Percentiles rank a stretch among this genome's conserved stretches.
phyloP scores from a whole-genome alignment of 2,329 filamentous ascomycete species.

The Colletotrichum costaricense region DNA sequence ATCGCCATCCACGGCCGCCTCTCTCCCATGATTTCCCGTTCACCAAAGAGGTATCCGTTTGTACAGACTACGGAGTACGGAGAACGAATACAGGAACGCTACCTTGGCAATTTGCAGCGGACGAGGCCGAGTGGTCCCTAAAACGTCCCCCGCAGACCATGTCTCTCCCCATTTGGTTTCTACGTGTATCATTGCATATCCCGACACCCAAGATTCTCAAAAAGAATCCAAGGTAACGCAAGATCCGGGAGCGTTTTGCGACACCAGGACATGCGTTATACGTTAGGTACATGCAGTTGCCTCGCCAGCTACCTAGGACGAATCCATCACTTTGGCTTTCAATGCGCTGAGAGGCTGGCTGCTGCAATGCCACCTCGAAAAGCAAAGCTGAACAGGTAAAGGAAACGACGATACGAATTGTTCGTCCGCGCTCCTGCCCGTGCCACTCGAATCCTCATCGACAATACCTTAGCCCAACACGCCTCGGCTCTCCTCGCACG shows the following conservation, averaged over 20 bases:
- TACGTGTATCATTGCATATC: not conserved
- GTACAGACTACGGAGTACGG: not conserved
- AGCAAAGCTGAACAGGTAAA: constrained; percentile 12
- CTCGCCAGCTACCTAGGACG: not conserved
- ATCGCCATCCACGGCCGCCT: not conserved
- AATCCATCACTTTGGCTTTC: not conserved
- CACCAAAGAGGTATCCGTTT: not conserved
- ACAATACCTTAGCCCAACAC: not conserved
- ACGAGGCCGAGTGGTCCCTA: not conserved
- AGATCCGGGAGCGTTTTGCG: not conserved
- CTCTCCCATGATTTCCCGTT: not conserved
- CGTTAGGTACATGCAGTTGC: not conserved
- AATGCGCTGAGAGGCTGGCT: not conserved
- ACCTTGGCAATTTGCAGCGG: not conserved
- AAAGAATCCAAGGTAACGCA: not conserved
- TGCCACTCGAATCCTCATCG: constrained; percentile 1
- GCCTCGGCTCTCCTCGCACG: constrained; percentile 7
- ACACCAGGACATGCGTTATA: not conserved
- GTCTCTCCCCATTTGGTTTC: not conserved
- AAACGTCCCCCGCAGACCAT: not conserved
- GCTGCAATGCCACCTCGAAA: not conserved
- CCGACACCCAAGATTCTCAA: too few relatives aligned
- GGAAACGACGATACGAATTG: constrained; percentile 3
- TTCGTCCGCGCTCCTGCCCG: not conserved
- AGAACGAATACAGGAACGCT: not conserved